phyloP scores from a whole-genome alignment of 1,139 yeast species.

The Blastobotrys aristatus region DNA sequence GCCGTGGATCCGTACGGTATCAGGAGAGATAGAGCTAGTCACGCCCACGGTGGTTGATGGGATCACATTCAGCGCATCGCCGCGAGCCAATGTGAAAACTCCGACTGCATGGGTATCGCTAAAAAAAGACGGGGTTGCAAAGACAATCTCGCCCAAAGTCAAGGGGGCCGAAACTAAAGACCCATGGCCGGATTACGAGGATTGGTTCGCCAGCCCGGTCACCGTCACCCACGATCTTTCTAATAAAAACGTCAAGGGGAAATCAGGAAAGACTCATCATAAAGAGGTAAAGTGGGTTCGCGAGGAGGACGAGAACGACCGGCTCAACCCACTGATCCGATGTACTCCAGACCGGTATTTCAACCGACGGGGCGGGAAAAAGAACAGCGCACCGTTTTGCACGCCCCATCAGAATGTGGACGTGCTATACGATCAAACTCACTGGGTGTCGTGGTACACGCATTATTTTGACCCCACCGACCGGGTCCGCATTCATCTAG shows the following conservation, averaged over 20 bases:
- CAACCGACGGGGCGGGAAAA: constrained; percentile 43
- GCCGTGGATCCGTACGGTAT: constrained; percentile 75
- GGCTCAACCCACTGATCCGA: constrained; percentile 70
- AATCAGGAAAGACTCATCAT: constrained; percentile 18
- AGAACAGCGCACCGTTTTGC: constrained; percentile 75
- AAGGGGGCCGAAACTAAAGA: constrained; percentile 67
- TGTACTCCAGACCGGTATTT: constrained; percentile 76
- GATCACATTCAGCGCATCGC: constrained; percentile 72
- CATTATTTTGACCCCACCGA: constrained; percentile 48
- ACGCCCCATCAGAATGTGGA: constrained; percentile 61
- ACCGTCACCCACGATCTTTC: constrained; percentile 38
- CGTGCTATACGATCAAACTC: constrained; percentile 54
- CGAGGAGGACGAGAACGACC: constrained; percentile 65
- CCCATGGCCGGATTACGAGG: constrained; percentile 65
- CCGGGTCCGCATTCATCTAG: constrained; percentile 62
- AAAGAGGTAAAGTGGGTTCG: constrained; percentile 50
- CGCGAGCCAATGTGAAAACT: constrained; percentile 49
- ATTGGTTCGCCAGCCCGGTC: constrained; percentile 64
- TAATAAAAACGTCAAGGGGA: constrained; percentile 18
- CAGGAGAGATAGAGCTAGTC: constrained; percentile 56
- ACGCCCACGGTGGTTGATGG: constrained; percentile 79
- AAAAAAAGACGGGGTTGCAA: constrained; percentile 73
- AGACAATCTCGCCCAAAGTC: constrained; percentile 66
- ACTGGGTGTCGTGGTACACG: constrained; percentile 79
- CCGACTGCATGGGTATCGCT: constrained; percentile 79